Evolutionary conservation across 768 basidiomycete species (phyloP).

Genomic region (Tubosaeta sp.): DNA sequence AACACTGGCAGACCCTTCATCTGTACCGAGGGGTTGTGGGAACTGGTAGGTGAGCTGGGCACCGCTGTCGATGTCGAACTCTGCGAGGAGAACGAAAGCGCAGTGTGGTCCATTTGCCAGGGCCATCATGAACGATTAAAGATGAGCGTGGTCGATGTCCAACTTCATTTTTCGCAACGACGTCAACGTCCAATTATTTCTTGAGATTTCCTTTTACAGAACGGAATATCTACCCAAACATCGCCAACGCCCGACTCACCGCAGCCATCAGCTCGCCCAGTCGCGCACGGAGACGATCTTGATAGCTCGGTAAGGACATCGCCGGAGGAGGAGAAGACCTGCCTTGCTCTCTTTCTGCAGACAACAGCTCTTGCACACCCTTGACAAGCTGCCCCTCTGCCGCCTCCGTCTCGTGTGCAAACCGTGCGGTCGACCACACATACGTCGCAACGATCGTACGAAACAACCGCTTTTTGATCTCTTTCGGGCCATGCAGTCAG

Average conservation of each 20-base stretch:
- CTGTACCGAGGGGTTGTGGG: constrained; percentile 88
- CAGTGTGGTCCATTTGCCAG: constrained; percentile 65
- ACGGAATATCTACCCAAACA: constrained; percentile 9
- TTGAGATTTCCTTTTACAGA: constrained; percentile 28
- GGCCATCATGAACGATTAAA: neutral
- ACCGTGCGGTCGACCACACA: constrained; percentile 26
- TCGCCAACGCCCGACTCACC: constrained; percentile 24
- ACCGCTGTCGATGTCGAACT: constrained; percentile 96
- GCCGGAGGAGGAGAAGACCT: constrained; percentile 22
- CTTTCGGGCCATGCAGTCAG: constrained; percentile 12
- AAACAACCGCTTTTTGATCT: constrained; percentile 21
- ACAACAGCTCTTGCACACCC: constrained; percentile 17
- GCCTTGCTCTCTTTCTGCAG: constrained; percentile 30
- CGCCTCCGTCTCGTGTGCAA: constrained; percentile 13
- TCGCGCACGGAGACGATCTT: constrained; percentile 22
- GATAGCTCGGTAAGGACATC: constrained; percentile 14
- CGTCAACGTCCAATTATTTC: constrained; percentile 12
- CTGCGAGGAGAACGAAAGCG: constrained; percentile 94
- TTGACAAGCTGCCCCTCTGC: constrained; percentile 10
- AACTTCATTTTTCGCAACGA: constrained; percentile 9
- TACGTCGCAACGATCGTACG: constrained; percentile 11
- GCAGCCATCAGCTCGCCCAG: constrained; percentile 25
- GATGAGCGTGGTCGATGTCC: neutral
- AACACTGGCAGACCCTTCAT: constrained; percentile 68
- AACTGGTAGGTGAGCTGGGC: constrained; percentile 94